These are phyloP conservation scores for Austroboletus niveus DNA, from an alignment of 1,284 basidiomycete species.

Conservation along the genomic window DNA sequence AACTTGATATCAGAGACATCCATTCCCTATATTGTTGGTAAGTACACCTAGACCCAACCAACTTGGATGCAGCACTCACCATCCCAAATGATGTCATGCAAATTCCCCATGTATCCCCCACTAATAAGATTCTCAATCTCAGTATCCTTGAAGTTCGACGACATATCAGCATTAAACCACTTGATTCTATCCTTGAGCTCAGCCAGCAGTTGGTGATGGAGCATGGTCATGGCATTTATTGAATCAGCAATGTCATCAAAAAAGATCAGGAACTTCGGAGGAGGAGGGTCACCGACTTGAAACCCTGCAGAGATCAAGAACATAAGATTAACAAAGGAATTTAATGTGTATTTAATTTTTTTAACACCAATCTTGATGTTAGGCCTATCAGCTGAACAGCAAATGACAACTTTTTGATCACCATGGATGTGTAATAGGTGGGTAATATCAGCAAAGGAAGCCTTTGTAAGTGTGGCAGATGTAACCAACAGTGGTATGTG, in stretches of 20 bases:
- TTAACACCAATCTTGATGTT: slow-evolving; percentile 31
- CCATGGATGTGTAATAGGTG: not conserved
- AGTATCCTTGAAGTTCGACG: too few species aligned
- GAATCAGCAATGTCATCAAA: slow-evolving; percentile 23
- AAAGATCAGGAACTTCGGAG: slow-evolving; percentile 33
- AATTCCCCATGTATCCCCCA: not conserved
- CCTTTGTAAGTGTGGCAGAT: not conserved
- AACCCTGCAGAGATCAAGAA: slow-evolving; percentile 25
- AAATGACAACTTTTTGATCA: not conserved
- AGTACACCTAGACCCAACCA: not conserved
- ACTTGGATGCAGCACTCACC: not conserved
- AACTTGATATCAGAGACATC: not conserved
- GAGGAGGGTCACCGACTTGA: slow-evolving; percentile 9
- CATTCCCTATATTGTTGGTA: not conserved
- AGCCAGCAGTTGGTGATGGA: too few species aligned
- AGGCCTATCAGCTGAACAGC: slow-evolving; percentile 26
- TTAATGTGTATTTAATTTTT: slow-evolving; percentile 21
- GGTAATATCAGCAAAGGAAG: not conserved
- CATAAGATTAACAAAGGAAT: slow-evolving; percentile 23
- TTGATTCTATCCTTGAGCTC: too few species aligned
- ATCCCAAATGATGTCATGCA: not conserved
- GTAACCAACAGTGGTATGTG: not conserved
- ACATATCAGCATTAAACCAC: too few species aligned
- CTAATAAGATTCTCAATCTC: too few species aligned
- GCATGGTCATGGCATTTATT: slow-evolving; percentile 7